Evolutionary conservation across 352 stramenopile genomes (phyloP), one percentile per base, ranked within the genome.

Genomic region (Pythium sukuiense): DNA sequence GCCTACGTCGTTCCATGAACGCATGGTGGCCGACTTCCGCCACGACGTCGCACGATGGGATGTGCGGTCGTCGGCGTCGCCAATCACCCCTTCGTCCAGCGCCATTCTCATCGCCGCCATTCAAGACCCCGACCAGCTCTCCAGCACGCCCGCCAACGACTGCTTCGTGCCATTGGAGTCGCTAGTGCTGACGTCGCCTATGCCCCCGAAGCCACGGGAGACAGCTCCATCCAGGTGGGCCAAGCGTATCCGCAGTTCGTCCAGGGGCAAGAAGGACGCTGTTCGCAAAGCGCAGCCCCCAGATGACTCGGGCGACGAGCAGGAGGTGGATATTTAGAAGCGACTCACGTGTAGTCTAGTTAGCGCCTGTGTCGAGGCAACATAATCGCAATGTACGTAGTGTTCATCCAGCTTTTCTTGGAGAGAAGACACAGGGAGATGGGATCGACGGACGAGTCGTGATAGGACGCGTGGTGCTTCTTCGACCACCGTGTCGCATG

Each of bases 41-140:
- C 69, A 73, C 13, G 76, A 81, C 24, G 65, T 83, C 33, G 76
- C 76, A 26, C 67, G 73, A 26, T 86, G 78, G 78, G 78, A 86
- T 55, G 61, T 81, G 33, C 76, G 74, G 4, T 64, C 73, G 20
- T 84, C 76, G 2, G 74, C 76, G 39, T 84, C 78, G 30, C 78
- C 78, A 3, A 85, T 85, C 58, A 85, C 77, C 7, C 77, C 77
- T 29, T 65, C 70, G 35, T 80, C 74, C 48, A 79, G 64, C 30
- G 67, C 61, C n/a, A 73, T 73, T 55, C 68, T 77, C 71, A 46
- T 80, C 72, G 49, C 59, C 27, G 63, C 63, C n/a, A 45, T 63
- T 24, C 55, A 69, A 43, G 41, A 76, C 18, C 39, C 54, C 6
- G 65, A 69, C 30, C 12, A 32, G 24, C 39, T 73, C 49, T 29